Evolutionary conservation across 2,329 filamentous ascomycete genomes (phyloP).

Genomic region (Volutella citrinella): DNA sequence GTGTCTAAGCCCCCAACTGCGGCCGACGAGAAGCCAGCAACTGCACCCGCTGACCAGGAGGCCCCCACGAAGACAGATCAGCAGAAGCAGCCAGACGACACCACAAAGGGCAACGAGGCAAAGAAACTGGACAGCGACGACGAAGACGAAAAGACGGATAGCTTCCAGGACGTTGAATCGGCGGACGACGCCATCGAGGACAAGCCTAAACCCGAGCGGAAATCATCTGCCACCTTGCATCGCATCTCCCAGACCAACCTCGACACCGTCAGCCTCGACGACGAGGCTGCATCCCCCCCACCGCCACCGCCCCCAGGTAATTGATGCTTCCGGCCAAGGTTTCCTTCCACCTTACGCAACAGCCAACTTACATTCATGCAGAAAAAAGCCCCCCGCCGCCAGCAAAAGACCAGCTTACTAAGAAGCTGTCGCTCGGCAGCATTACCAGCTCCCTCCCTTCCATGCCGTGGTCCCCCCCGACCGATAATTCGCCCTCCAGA

Average conservation of each 20-base stretch:
- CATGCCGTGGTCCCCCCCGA: constrained; percentile 67
- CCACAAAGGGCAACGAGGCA: too few species aligned
- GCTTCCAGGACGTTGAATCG: too few species aligned
- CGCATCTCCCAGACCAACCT: constrained; percentile 46
- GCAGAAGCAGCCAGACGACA: constrained; percentile 7
- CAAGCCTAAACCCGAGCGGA: constrained; percentile 23
- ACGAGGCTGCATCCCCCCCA: constrained; percentile 32
- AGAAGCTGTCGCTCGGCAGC: constrained; percentile 63
- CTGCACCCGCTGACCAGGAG: constrained; percentile 11
- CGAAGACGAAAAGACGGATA: too few species aligned
- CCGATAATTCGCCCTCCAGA: constrained; percentile 44
- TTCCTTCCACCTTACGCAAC: too few species aligned
- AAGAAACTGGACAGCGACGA: constrained; percentile 15
- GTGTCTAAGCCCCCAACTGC: constrained; percentile 31
- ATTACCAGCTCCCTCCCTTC: constrained; percentile 70
- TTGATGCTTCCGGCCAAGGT: too few species aligned
- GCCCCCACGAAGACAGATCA: constrained; percentile 11
- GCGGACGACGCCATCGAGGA: constrained; percentile 14
- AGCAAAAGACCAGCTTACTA: constrained; percentile 42
- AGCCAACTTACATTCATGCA: constrained; percentile 19
- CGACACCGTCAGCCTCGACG: constrained; percentile 66
- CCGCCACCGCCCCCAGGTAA: constrained; percentile 33
- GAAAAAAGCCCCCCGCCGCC: constrained; percentile 32
- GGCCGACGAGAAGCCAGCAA: constrained; percentile 11
- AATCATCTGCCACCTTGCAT: constrained; percentile 39